Base-by-base conservation (phyloP, 805 yeast species). In the Candida caryicola region DNA sequence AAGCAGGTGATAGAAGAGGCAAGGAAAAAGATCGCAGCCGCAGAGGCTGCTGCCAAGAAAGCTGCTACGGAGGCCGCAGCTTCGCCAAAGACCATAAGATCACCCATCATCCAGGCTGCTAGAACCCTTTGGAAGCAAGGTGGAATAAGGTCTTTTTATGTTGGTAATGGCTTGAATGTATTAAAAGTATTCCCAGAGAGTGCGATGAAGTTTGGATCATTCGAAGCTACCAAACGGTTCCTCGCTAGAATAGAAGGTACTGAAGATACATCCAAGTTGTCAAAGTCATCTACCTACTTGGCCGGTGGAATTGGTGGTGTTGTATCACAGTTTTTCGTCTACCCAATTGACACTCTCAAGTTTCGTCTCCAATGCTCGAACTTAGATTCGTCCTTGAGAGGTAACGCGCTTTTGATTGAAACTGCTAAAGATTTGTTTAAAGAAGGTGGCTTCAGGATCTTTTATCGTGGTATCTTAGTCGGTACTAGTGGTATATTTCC, bases 291-390 rank as follows among this genome's bases (percentile, higher is more conserved):
- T 1, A 89, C 96, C 0, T 93, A 89, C 56, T 59, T 87, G 23
- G 89, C 96, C 17, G 99, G 99, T 63, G 99, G 99, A 34, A 58
- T 93, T 30, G 99, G 97, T 29, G 99, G 99, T 56, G 95, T 93
- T 40, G 78, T 82, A 17, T 85, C 97, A 1, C 99, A 93, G 61
- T 79, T 90, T 52, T 75, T 93, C 0, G 96, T 91, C 3, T 93
- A 93, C 59, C 99, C 99, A 5, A 82, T 93, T 10, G 99, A 93
- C 64, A 93, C 99, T 0, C 69, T 93, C 37, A 93, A 93, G 59
- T 93, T 86, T 60, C 76, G 99, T 52, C 71, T 93, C 32, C 99
- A 93, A 60, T 93, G 98, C 64, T 95, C 95, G 6, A 81, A 90
- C 23, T 67, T 86, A 34, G 86, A 82, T 46, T 73, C 80, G 3